phyloP scores from a whole-genome alignment of 331 rosid species.

The Rhamnella rubrinervis region DNA sequence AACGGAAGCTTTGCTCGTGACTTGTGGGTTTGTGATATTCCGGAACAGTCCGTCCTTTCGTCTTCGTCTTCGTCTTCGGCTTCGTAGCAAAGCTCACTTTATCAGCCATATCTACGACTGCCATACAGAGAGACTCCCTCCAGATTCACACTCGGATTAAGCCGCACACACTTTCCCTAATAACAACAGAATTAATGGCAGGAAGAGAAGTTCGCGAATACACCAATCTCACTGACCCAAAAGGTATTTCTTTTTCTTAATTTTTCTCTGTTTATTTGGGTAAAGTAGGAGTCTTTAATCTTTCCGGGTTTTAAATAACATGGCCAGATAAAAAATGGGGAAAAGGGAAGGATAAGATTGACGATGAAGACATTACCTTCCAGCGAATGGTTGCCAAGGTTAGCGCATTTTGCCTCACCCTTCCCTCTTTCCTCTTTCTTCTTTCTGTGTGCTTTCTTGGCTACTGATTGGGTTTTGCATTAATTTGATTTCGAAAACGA shows the following conservation, averaged over 20 bases:
- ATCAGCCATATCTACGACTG: no score
- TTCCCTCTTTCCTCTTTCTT: neutral
- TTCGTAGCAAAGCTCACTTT: no score
- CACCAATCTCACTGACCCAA: constrained; percentile 96
- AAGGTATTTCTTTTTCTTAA: constrained; percentile 41
- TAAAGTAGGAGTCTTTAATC: neutral
- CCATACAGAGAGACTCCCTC: no score
- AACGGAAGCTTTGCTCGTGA: no score
- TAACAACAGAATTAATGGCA: constrained; percentile 44
- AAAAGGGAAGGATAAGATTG: constrained; percentile 91
- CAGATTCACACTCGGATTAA: no score
- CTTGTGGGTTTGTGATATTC: no score
- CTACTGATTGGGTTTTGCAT: neutral
- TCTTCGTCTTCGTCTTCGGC: no score
- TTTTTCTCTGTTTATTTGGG: neutral
- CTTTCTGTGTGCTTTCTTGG: neutral
- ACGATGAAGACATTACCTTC: constrained; percentile 91
- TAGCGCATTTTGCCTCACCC: constrained; percentile 77
- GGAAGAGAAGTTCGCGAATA: constrained; percentile 99
- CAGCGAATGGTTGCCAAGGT: constrained; percentile 99
- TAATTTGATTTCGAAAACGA: neutral
- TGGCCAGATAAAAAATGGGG: constrained; percentile 84
- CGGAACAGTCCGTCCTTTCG: no score
- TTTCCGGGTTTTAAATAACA: neutral
- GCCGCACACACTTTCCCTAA: no score